A percentile compares a stretch with the other conserved stretches of the same genome.
Evolutionary conservation across 2,329 filamentous ascomycete genomes (phyloP).

Genomic region (Fusarium equiseti): DNA sequence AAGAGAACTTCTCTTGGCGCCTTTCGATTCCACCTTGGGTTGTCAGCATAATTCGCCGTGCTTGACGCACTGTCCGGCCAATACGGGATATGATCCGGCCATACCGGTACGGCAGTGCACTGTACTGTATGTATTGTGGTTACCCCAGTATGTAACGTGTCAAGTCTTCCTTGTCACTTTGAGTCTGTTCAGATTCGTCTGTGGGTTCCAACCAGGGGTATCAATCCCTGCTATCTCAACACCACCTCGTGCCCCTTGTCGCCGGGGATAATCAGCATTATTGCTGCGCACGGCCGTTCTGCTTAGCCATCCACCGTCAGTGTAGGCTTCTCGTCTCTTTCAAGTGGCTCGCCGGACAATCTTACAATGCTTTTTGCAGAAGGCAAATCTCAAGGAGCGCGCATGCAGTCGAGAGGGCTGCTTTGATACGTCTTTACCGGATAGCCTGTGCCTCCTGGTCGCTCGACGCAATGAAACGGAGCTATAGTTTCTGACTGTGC

Average conservation of each 20-base stretch:
- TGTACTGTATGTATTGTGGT: neutral
- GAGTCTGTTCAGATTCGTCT: conserved; percentile 36
- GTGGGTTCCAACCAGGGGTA: conserved; percentile 4
- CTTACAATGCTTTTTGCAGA: neutral
- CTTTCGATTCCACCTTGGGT: neutral
- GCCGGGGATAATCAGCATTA: conserved; percentile 36
- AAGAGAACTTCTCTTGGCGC: conserved; percentile 12
- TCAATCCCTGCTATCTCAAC: conserved; percentile 24
- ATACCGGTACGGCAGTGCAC: neutral
- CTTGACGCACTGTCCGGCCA: conserved; percentile 13
- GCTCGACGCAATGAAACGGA: conserved; percentile 11
- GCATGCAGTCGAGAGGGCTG: neutral
- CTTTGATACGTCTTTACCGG: neutral
- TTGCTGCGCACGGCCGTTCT: conserved; percentile 21
- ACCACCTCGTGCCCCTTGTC: conserved; percentile 30
- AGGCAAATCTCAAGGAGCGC: neutral
- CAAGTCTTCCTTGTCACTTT: conserved; percentile 38
- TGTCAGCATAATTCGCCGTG: conserved; percentile 11
- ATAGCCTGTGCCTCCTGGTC: conserved; percentile 8
- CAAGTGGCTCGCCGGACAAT: conserved; percentile 18
- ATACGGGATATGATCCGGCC: conserved; percentile 4
- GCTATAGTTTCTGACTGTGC: neutral
- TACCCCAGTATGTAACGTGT: conserved; percentile 41
- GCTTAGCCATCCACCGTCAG: conserved; percentile 23
- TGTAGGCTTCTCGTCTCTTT: conserved; percentile 18